These are phyloP conservation scores for Domatiomyces globalis DNA, from an alignment of 2,329 filamentous ascomycete genomes.

Conservation along the genomic window DNA sequence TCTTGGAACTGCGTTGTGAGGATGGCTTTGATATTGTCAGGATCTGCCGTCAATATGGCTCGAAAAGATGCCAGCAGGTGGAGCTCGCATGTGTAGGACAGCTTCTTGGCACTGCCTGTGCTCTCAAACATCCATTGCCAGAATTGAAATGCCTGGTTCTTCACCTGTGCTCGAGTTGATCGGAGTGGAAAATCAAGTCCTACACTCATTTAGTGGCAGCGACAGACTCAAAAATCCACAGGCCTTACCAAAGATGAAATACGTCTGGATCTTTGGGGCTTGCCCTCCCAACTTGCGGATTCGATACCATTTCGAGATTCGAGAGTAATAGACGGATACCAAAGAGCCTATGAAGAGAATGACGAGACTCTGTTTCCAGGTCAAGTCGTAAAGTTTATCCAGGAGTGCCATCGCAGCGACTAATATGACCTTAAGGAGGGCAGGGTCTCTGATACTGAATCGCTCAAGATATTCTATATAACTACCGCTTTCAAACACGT, in stretches of 20 bases:
- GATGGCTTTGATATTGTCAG: conserved; percentile 82
- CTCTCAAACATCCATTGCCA: conserved; percentile 12
- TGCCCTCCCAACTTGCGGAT: conserved; percentile 8
- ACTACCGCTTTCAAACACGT: too few species aligned
- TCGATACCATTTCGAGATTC: conserved; percentile 9
- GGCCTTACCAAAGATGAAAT: conserved; percentile 10
- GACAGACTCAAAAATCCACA: background rate
- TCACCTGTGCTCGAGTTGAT: conserved; percentile 9
- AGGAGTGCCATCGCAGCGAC: background rate
- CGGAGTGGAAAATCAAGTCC: conserved; percentile 14
- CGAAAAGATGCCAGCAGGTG: conserved; percentile 25
- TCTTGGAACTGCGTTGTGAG: conserved; percentile 76
- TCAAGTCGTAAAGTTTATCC: background rate
- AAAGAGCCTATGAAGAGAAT: conserved; percentile 3
- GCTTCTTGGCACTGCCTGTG: conserved; percentile 7
- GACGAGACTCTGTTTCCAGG: conserved; percentile 7
- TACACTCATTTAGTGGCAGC: background rate
- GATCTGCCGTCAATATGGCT: conserved; percentile 64
- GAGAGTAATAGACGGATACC: conserved; percentile 7
- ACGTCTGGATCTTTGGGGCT: conserved; percentile 8
- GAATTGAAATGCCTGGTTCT: conserved; percentile 13
- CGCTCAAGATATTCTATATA: background rate
- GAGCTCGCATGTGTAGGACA: conserved; percentile 11
- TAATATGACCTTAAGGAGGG: background rate
- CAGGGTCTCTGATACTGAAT: background rate